phyloP scores from a whole-genome alignment of 1,284 basidiomycete species.

The Chondrostereum purpureum region DNA sequence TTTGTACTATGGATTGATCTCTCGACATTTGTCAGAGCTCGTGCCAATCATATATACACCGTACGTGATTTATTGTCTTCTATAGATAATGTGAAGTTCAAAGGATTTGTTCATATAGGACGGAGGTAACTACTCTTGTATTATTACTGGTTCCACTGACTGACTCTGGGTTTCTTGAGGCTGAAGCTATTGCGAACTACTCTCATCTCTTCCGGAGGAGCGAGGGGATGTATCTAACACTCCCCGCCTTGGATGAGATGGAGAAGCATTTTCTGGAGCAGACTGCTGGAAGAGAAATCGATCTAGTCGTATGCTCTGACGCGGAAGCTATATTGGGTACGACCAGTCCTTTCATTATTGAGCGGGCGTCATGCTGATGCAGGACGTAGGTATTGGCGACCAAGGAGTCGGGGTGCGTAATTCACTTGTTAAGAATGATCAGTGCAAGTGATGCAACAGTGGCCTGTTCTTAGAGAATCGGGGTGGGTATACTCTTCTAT shows the following conservation, averaged over 20 bases:
- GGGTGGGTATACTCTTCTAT: too few relatives aligned
- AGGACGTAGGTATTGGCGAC: constrained; percentile 61
- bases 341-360: too few relatives aligned
- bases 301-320: constrained; percentile 78
- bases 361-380: too few relatives aligned
- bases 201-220: constrained; percentile 76
- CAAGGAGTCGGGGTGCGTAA: constrained; percentile 45
- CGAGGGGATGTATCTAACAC: constrained; percentile 63
- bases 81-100: constrained; percentile 24
- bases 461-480: constrained; percentile 33
- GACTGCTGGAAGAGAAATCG: constrained; percentile 52
- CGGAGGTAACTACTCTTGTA: not conserved
- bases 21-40: constrained; percentile 62
- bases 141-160: not conserved
- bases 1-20: constrained; percentile 63
- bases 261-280: constrained; percentile 70
- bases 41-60: constrained; percentile 74
- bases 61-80: constrained; percentile 35
- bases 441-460: not conserved
- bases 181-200: constrained; percentile 74
- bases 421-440: too few relatives aligned
- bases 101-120: not conserved
- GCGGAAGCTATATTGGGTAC: constrained; percentile 76
- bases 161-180: constrained; percentile 30
- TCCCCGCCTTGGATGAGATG: constrained; percentile 63